phyloP scores from a whole-genome alignment of 2,329 filamentous ascomycete genomes.

The Aspergillus ustus region DNA sequence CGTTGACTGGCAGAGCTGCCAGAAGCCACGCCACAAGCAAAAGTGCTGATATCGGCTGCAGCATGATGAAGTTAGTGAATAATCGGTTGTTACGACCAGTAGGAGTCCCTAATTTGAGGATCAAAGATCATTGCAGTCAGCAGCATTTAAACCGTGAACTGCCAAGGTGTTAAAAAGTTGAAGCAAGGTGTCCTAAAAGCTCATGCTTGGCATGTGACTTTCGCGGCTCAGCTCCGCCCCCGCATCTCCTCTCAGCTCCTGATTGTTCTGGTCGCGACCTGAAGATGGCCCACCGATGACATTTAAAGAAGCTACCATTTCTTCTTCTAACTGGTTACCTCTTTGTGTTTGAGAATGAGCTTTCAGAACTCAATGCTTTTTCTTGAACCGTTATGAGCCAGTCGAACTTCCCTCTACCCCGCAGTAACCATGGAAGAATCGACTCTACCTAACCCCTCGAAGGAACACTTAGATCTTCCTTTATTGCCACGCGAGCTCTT shows the following conservation, averaged over 20 bases:
- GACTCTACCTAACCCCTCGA: not conserved
- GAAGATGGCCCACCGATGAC: not conserved
- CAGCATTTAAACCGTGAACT: not conserved
- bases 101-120: not conserved
- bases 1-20: conserved; percentile 66
- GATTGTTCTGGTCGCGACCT: not conserved
- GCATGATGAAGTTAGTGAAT: conserved; percentile 31
- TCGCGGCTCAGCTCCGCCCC: conserved; percentile 2
- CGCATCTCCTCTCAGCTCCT: not conserved
- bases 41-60: conserved; percentile 46
- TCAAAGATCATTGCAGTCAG: not conserved
- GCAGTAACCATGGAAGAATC: not conserved
- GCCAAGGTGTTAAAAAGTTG: conserved; percentile 19
- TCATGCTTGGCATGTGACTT: conserved; percentile 45
- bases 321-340: not conserved
- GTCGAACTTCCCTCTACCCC: not conserved
- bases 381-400: not conserved
- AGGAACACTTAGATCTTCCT: conserved; percentile 27
- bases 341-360: not conserved
- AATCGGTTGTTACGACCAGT: conserved; percentile 1
- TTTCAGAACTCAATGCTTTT: not conserved
- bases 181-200: conserved; percentile 49
- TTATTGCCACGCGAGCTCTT: conserved; percentile 64
- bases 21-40: conserved; percentile 66
- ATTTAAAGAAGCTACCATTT: not conserved